Conservation (phyloP, 805 yeast species). For the Cyberlindnera maclurae region DNA sequence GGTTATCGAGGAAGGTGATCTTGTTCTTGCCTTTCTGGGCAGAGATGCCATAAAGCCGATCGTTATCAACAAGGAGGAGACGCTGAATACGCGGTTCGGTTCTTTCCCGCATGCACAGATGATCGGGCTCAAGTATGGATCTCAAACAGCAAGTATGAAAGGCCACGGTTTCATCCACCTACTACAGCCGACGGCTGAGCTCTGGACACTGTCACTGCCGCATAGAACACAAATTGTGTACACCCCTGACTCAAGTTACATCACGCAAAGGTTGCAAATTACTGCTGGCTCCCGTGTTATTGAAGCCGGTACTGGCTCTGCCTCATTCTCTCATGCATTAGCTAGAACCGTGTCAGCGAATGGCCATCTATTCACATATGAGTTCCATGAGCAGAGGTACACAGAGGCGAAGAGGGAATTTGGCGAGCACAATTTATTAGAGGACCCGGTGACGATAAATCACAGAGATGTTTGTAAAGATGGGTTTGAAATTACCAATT, state of each 20-base stretch:
- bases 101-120: slow-evolving; percentile 76
- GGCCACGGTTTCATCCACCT: slow-evolving; percentile 84
- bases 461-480: slow-evolving; percentile 90
- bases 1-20: slow-evolving; percentile 74
- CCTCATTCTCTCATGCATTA: slow-evolving; percentile 88
- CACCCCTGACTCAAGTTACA: slow-evolving; percentile 90
- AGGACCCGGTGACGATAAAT: slow-evolving; percentile 47
- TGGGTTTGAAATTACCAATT: slow-evolving; percentile 59
- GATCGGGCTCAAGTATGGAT: slow-evolving; percentile 77
- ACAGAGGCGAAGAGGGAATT: slow-evolving; percentile 76
- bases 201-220: slow-evolving; percentile 94
- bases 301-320: slow-evolving; percentile 98
- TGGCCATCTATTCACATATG: slow-evolving; percentile 77
- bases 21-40: slow-evolving; percentile 80
- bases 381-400: slow-evolving; percentile 83
- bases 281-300: slow-evolving; percentile 71
- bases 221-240: slow-evolving; percentile 97
- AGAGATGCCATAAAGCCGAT: slow-evolving; percentile 76
- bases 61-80: slow-evolving; percentile 47
- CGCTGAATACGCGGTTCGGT: slow-evolving; percentile 83
- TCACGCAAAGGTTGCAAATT: slow-evolving; percentile 73
- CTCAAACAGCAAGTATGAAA: slow-evolving; percentile 69
- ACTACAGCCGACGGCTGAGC: slow-evolving; percentile 86
- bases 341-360: slow-evolving; percentile 56
- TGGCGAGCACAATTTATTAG: slow-evolving; percentile 59